Evolutionary conservation across 2,329 filamentous ascomycete species (phyloP).

Genomic region (Talaromyces sp.): DNA sequence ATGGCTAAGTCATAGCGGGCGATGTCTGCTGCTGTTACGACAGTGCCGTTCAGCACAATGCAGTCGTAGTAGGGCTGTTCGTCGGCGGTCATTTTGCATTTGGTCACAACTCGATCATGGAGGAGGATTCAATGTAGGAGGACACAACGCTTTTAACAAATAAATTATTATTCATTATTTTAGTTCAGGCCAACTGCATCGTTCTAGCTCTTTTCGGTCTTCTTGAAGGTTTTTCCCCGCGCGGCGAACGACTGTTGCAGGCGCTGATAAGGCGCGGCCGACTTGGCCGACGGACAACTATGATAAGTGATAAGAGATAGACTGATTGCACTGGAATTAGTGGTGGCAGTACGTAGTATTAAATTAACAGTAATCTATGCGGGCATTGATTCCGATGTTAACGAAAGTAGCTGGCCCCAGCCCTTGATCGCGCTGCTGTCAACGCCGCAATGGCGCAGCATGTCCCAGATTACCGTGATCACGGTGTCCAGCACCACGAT

Average conservation of each 20-base stretch:
- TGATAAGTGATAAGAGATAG: neutral
- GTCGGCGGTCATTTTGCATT: neutral
- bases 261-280: neutral
- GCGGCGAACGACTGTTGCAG: neutral
- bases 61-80: constrained; percentile 27
- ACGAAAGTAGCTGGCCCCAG: constrained; percentile 1
- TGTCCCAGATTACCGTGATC: constrained; percentile 7
- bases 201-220: neutral
- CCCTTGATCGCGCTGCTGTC: constrained; percentile 4
- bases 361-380: neutral
- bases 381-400: neutral
- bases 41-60: constrained; percentile 39
- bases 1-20: constrained; percentile 39
- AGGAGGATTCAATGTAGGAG: neutral
- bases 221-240: neutral
- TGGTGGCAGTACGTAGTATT: neutral
- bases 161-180: neutral
- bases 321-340: neutral
- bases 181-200: neutral
- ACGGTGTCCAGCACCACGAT: constrained; percentile 6
- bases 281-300: neutral
- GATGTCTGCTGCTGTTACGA: constrained; percentile 39
- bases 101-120: neutral
- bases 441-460: constrained; percentile 4
- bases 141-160: neutral